Base-by-base conservation (phyloP, 2,329 filamentous ascomycete genomes). In the Calycina herbarum region DNA sequence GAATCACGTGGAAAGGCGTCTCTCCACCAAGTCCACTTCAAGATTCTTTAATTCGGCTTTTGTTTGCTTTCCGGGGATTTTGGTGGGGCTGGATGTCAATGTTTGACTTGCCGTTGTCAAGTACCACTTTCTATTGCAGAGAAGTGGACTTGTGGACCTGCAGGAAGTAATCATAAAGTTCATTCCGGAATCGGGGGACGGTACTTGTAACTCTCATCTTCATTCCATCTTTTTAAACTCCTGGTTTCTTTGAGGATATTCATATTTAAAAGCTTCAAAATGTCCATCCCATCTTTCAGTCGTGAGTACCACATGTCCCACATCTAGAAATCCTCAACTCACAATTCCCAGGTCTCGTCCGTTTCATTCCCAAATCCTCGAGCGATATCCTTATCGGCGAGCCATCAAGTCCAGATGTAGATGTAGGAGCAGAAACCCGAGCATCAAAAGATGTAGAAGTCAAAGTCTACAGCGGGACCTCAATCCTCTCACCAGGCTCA, bases 351-450 rank as follows among this genome's bases (percentile, higher is more conserved):
- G 85, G 85, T 74, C 81, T 88, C 65, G 84, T 87, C 69, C 84
- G 86, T 62, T 88, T 88, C 71, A 74, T 83, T 20, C 83, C 86
- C 62, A 83, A 82, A 72, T 82, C 80, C 5, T 80, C 83, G 59
- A 76, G 77, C 66, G 81, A 81, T 67, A 73, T 85, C 62, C 76
- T 86, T 59, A 83, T 88, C 70, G 86, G 85, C 40, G 81, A 88
- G 71, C 86, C 86, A 1, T 76, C 80, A 40, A 81, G 85, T 66
- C 74, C 78, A 27, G 74, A 79, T 10, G 68, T 86, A 38, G 86
- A 89, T 71, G 82, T 89, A 57, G 86, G 86, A 57, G 74, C 81
- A 31, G 86, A 86, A 17, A 75, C 87, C 33, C 81, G 82, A 68
- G 81, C 84, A 57, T 84, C 84, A 42, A 77, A 85, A 67, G 82